Evolutionary conservation across 139 green algal genomes (phyloP).

Genomic region (Trebouxia sp.): DNA sequence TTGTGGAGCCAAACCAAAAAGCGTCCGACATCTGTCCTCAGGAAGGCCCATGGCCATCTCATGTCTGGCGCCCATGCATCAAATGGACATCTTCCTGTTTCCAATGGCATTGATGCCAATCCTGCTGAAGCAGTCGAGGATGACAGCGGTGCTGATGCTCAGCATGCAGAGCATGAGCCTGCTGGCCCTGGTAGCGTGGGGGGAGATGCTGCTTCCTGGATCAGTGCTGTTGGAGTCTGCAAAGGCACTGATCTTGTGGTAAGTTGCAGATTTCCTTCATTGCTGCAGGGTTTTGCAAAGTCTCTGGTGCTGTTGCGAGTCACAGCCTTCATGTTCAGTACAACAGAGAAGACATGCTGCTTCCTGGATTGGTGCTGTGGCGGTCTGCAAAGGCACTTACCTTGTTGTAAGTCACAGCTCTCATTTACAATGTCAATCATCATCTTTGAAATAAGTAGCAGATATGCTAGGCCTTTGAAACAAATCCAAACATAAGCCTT

Average conservation of each 20-base stretch:
- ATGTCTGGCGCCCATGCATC: neutral
- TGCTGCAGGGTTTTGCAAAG: neutral
- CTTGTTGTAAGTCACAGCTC: slow-evolving; percentile 58
- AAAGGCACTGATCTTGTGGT: slow-evolving; percentile 79
- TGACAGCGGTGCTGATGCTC: neutral
- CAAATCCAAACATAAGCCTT: too few species aligned
- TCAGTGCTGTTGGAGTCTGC: slow-evolving; percentile 76
- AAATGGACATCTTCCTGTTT: too few species aligned
- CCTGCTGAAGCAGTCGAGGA: neutral
- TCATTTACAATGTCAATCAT: too few species aligned
- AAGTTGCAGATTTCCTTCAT: neutral
- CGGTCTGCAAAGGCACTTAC: slow-evolving; percentile 67
- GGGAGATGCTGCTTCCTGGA: slow-evolving; percentile 63
- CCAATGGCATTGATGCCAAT: neutral
- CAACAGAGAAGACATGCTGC: slow-evolving; percentile 31
- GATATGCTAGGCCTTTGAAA: too few species aligned
- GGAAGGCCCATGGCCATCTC: slow-evolving; percentile 24
- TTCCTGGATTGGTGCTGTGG: slow-evolving; percentile 78
- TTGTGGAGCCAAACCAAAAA: slow-evolving; percentile 78
- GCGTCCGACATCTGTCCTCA: slow-evolving; percentile 63
- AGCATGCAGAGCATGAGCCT: neutral
- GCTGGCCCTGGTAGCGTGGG: slow-evolving; percentile 32
- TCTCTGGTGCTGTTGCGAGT: too few species aligned
- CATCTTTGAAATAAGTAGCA: too few species aligned
- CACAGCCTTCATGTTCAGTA: too few species aligned